Base-by-base conservation (phyloP, 352 stramenopile genomes). In the Pythium biforme region DNA sequence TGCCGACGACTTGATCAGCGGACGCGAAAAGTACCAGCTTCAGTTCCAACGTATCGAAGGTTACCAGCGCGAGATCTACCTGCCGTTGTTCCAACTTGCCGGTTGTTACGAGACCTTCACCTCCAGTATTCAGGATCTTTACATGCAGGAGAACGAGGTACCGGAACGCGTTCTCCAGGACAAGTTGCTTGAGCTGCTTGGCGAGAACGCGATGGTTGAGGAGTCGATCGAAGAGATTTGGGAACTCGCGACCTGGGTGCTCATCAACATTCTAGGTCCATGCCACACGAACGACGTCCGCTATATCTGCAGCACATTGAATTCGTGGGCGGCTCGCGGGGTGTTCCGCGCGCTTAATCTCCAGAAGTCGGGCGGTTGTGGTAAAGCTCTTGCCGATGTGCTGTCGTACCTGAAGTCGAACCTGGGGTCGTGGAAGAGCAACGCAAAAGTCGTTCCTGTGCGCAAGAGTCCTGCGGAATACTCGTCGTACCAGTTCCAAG, bases 1-100 rank as follows among this genome's bases (percentile, higher is more conserved):
- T 39, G 81, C 85, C 3, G 93, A 98, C 59, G 89, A 96, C 55
- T 83, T 96, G 66, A 95, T 97, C 66, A 94, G 89, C 45, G 94
- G 92, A 58, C 87, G 82, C 22, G 87, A 96, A 64, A 89, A 92
- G 34, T 75, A 57, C 39, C 50, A 98, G 51, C 79, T 99, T 29
- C 96, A 97, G 59, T 99, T 99, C 72, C 97, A 98, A 60, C 89
- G 95, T 29, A 89, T 98, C 25, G 88, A 97, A 57, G 93, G 94
- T 1, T 99, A 99, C 72, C 95, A 95, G 68, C 96, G 98, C 57
- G 94, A 98, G 43, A 98, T 99, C 64, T 99, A 99, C 67, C 70
- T 99, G 40, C 97, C 97, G 22, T 92, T 99, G 48, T 99, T 99
- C 69, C 96, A 99, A 67, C 92, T 98, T 15, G 97, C 97, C 12